phyloP scores from a whole-genome alignment of 1,139 yeast genomes.

The Magnusiomyces starmeri region DNA sequence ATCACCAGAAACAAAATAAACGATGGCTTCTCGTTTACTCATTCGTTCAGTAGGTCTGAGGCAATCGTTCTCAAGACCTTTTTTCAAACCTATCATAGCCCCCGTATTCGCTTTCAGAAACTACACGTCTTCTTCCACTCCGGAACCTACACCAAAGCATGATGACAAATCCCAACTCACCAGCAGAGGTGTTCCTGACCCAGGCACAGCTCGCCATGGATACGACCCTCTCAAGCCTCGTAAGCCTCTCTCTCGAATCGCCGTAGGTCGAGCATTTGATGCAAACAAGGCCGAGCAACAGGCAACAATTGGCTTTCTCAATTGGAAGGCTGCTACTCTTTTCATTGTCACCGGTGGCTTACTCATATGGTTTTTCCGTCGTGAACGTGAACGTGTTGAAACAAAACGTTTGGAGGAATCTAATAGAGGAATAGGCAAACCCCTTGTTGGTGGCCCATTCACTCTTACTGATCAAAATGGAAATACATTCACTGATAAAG shows the following conservation, averaged over 20 bases:
- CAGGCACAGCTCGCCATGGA: slow-evolving; percentile 26
- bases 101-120: too few relatives aligned
- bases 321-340: slow-evolving; percentile 79
- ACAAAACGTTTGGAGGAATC: slow-evolving; percentile 71
- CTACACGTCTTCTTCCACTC: not conserved
- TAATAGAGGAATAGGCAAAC: slow-evolving; percentile 83
- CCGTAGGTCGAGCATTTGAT: slow-evolving; percentile 41
- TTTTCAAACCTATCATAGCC: too few relatives aligned
- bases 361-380: slow-evolving; percentile 58
- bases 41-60: not conserved
- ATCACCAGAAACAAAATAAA: too few relatives aligned
- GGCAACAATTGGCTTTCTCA: slow-evolving; percentile 55
- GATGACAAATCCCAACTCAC: not conserved
- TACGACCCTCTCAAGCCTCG: slow-evolving; percentile 31
- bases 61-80: not conserved
- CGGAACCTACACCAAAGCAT: not conserved
- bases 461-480: slow-evolving; percentile 63
- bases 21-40: too few relatives aligned
- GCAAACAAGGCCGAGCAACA: slow-evolving; percentile 27
- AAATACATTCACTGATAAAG: slow-evolving; percentile 62
- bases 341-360: slow-evolving; percentile 64
- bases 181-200: slow-evolving; percentile 17
- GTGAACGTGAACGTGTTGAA: slow-evolving; percentile 66
- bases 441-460: slow-evolving; percentile 89
- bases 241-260: slow-evolving; percentile 46